A percentile compares a stretch with the other conserved stretches of the same genome.
These are phyloP conservation scores for Typha latifolia DNA, from an alignment of 176 grass and related monocot species.

Conservation along the genomic window DNA sequence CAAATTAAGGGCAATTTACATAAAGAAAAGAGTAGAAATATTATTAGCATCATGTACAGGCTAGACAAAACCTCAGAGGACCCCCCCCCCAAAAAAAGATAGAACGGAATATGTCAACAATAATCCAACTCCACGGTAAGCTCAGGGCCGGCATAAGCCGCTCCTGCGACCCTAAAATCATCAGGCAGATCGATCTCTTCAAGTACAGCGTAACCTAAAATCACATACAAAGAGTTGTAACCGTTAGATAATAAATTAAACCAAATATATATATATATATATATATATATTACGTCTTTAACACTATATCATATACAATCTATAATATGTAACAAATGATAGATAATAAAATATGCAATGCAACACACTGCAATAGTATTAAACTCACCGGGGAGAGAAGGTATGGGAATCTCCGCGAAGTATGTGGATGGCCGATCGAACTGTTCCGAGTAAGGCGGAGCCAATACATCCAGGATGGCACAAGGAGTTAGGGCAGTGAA, in stretches of 20 bases:
- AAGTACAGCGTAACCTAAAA: constrained; percentile 44
- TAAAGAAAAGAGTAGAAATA: no score
- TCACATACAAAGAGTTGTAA: background rate
- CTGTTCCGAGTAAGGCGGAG: constrained; percentile 71
- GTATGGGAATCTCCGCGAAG: constrained; percentile 39
- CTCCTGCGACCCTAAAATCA: constrained; percentile 47
- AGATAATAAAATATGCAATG: background rate
- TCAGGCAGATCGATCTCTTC: constrained; percentile 50
- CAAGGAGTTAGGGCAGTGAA: constrained; percentile 74
- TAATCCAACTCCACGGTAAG: constrained; percentile 31
- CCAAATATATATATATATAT: background rate
- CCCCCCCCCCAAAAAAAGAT: no score
- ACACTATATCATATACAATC: no score
- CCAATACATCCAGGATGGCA: constrained; percentile 67
- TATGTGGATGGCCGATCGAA: constrained; percentile 53
- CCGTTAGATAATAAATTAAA: background rate
- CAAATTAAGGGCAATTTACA: no score
- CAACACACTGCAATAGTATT: no score
- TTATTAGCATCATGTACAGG: background rate
- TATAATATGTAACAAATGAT: no score
- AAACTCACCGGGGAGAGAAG: constrained; percentile 38
- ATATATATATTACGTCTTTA: no score
- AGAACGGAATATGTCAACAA: background rate
- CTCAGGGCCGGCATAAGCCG: constrained; percentile 54
- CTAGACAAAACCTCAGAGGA: background rate